phyloP scores from a whole-genome alignment of 345 rosid genomes.

The Garcia nutans region DNA sequence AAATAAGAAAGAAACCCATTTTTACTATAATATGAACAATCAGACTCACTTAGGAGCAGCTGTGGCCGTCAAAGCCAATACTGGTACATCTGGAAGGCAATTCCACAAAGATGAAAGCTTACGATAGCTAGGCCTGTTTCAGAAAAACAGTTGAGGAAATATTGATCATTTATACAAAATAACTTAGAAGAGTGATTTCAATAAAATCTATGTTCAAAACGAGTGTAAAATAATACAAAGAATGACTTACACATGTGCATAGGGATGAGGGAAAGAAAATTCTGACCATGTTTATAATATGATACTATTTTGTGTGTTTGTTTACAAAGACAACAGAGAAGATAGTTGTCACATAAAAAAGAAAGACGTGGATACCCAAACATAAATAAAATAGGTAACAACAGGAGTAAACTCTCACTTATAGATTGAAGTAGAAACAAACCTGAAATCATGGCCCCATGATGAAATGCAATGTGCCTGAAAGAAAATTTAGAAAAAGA shows the following conservation, averaged over 20 bases:
- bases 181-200: not conserved
- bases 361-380: not conserved
- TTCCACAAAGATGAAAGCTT: slow-evolving; percentile 82
- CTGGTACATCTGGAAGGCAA: slow-evolving; percentile 69
- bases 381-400: not conserved
- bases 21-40: slow-evolving; percentile 5
- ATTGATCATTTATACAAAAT: not conserved
- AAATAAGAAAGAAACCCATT: not conserved
- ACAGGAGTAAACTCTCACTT: not conserved
- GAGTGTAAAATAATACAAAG: not conserved
- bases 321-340: not conserved
- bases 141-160: slow-evolving; percentile 1
- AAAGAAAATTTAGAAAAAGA: slow-evolving; percentile 25
- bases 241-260: not conserved
- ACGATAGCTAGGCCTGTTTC: slow-evolving; percentile 78
- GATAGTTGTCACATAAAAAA: not conserved
- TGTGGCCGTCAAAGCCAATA: slow-evolving; percentile 93
- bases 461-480: slow-evolving; percentile 98
- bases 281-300: not conserved
- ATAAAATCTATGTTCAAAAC: slow-evolving; percentile 2
- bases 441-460: slow-evolving; percentile 99
- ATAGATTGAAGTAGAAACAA: slow-evolving; percentile 27
- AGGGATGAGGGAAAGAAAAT: not conserved
- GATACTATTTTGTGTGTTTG: not conserved
- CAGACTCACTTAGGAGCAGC: slow-evolving; percentile 86